These are phyloP conservation scores for Debaryomyces psychrophilus DNA, from an alignment of 1,139 yeast species.

Conservation along the genomic window DNA sequence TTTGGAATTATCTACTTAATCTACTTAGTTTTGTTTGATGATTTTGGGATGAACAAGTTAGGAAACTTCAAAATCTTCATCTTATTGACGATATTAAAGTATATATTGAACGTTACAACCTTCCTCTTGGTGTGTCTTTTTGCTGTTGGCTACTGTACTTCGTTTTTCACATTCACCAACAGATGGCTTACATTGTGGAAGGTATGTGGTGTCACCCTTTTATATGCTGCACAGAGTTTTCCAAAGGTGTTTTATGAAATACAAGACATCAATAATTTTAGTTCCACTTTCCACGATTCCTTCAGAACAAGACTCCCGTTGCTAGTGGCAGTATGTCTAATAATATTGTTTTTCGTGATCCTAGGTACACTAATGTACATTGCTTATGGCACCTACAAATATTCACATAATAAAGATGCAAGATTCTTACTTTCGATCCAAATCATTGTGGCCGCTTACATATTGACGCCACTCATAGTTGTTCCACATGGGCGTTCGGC, in stretches of 20 bases:
- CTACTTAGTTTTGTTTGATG: background rate
- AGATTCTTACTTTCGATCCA: slow-evolving; percentile 1
- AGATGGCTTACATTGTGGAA: background rate
- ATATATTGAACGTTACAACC: background rate
- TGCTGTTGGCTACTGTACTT: slow-evolving; percentile 7
- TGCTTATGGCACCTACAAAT: background rate
- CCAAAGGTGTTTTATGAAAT: background rate
- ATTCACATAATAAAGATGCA: background rate
- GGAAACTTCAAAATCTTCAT: background rate
- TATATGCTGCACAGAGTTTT: slow-evolving; percentile 3
- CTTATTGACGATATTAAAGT: background rate
- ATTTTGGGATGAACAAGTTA: background rate
- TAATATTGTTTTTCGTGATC: background rate
- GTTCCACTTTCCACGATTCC: background rate
- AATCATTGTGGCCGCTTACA: background rate
- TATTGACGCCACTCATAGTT: slow-evolving; percentile 4
- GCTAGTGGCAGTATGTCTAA: background rate
- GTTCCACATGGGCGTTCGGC: background rate
- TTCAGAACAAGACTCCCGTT: background rate
- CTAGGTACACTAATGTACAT: background rate
- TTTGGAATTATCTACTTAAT: background rate
- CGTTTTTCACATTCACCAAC: slow-evolving; percentile 3
- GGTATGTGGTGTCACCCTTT: background rate
- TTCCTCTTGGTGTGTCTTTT: slow-evolving; percentile 3
- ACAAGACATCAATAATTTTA: background rate